Base-by-base conservation (phyloP, 2,329 filamentous ascomycete genomes). In the Cladosporium sp. region DNA sequence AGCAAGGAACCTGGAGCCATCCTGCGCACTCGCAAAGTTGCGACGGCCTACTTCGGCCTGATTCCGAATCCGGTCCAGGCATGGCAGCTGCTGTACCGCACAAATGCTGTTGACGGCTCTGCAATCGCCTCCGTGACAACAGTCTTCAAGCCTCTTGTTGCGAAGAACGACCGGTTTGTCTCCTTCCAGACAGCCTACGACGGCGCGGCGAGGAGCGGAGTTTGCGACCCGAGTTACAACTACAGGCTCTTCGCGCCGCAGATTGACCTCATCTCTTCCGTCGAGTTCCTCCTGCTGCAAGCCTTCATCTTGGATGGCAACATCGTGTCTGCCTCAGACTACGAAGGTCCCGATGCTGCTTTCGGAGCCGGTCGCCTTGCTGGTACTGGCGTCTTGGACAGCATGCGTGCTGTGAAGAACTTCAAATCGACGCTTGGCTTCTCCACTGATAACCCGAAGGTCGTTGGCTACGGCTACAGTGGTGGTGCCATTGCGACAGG, bases 381-480 rank as follows among this genome's bases (percentile, higher is more conserved):
- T 0, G 75, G 74, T 1, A 69, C 73, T 43, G 70, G 67, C 0
- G 70, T 69, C 2, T 58, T 77, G 6, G 72, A 78, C 59, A 62
- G 63, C 7, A 64, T 76, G 16, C 70, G 74, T 4, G 74, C 74
- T 7, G 67, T 71, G 1, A 53, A 69, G 9, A 59, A 63, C 7
- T 65, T 46, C 16, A 51, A 50, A 4, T 44, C 46, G 2, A 62
- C 63, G 4, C 61, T 74, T 0, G 57, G 58, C 13, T 49, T 66
- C 11, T 46, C 53, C 1, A 58, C 52, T 9, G 42, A 32, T n/a
- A 59, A 52, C 2, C 59, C 61, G 3, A 65, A 57, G 3, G 62
- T 73, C 40, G 70, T 72, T 2, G 63, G 80, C 51, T 78, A 74
- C 72, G 80, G 80, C 0, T 83, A 81, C 59, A 79, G 75, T 0